Conservation (phyloP, 805 yeast genomes). For the Starmerella apis region DNA sequence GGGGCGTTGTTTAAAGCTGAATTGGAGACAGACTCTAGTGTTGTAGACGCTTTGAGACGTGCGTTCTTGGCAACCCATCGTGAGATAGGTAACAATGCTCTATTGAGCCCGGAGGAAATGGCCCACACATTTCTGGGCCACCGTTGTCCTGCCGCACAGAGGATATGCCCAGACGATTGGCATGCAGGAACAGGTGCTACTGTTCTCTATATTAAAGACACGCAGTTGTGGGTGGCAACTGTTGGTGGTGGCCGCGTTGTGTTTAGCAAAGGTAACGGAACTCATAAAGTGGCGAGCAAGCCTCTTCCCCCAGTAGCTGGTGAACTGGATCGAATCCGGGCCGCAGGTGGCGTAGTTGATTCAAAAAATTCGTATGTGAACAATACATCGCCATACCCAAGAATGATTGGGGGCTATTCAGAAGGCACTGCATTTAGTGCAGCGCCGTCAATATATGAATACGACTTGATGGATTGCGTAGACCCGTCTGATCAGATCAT, state of each 20-base stretch:
- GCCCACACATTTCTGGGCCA: conserved; percentile 40
- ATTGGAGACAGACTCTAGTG: conserved; percentile 44
- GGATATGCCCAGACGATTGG: conserved; percentile 54
- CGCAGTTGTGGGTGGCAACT: conserved; percentile 66
- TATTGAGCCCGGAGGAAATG: conserved; percentile 28
- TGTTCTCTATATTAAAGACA: conserved; percentile 64
- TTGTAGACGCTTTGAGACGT: conserved; percentile 68
- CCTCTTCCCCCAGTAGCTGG: conserved; percentile 67
- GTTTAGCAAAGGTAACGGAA: conserved; percentile 71
- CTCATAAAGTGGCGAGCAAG: conserved; percentile 64
- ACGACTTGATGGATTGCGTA: conserved; percentile 43
- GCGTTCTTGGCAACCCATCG: conserved; percentile 72
- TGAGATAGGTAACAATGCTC: conserved; percentile 52
- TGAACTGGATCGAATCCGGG: conserved; percentile 65
- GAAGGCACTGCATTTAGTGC: conserved; percentile 80
- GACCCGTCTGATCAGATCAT: conserved; percentile 75
- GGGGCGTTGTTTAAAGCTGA: conserved; percentile 60
- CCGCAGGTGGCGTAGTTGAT: conserved; percentile 83
- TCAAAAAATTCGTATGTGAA: conserved; percentile 81
- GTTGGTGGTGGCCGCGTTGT: conserved; percentile 85
- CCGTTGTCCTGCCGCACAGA: conserved; percentile 43
- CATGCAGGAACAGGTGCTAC: conserved; percentile 79
- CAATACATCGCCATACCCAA: conserved; percentile 56
- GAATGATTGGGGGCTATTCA: conserved; percentile 86
- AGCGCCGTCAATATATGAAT: conserved; percentile 56